phyloP scores from a whole-genome alignment of 805 yeast genomes.

The Cyberlindnera bimundalis region DNA sequence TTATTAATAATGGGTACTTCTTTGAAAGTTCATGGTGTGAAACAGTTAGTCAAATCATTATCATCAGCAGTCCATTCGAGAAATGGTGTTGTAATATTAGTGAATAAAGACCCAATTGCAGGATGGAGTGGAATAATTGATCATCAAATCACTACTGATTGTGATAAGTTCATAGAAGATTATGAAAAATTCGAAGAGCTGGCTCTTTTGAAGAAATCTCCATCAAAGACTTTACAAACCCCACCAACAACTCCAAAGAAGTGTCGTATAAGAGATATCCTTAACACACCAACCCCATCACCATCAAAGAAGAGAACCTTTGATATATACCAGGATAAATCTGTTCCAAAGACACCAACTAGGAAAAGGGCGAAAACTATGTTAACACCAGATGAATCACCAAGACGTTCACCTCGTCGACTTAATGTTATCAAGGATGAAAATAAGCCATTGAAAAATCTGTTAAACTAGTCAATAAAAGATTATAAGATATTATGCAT shows the following conservation, averaged over 20 bases:
- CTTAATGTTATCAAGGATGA: neutral
- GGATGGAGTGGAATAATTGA: conserved; percentile 74
- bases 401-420: conserved; percentile 1
- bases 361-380: conserved; percentile 2
- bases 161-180: conserved; percentile 70
- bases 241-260: conserved; percentile 33
- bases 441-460: too few relatives aligned
- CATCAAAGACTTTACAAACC: conserved; percentile 19
- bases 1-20: conserved; percentile 92
- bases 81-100: conserved; percentile 73
- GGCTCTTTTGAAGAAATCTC: conserved; percentile 1
- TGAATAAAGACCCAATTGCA: conserved; percentile 66
- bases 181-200: conserved; percentile 24
- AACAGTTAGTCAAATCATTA: conserved; percentile 64
- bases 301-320: conserved; percentile 6
- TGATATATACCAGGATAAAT: conserved; percentile 4
- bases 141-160: conserved; percentile 73
- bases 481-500: too few relatives aligned
- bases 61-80: conserved; percentile 70
- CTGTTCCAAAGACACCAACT: conserved; percentile 1
- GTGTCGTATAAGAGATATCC: conserved; percentile 15
- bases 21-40: conserved; percentile 85
- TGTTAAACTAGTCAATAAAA: too few relatives aligned
- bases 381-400: conserved; percentile 6
- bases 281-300: conserved; percentile 19